Percentiles rank a stretch among this genome's conserved stretches.
phyloP scores from a whole-genome alignment of 2,329 filamentous ascomycete genomes.

The Fonsecaea monophora region DNA sequence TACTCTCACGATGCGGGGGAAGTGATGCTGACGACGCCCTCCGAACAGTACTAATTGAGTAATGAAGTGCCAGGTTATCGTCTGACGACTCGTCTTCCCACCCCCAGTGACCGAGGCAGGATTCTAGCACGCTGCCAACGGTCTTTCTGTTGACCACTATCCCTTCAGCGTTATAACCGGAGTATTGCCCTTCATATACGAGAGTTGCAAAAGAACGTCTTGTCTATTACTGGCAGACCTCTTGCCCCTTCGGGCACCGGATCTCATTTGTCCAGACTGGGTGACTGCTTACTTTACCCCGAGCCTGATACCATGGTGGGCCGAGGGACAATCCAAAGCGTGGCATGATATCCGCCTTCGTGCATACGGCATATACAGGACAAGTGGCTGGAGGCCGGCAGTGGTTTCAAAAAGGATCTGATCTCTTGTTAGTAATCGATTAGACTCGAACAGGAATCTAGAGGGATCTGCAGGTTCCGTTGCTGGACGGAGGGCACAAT shows the following conservation, averaged over 20 bases:
- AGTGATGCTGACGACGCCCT: background rate
- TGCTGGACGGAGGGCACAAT: background rate
- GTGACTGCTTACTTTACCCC: background rate
- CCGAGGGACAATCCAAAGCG: background rate
- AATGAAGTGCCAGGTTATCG: background rate
- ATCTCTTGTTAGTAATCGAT: slow-evolving; percentile 2
- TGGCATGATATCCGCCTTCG: background rate
- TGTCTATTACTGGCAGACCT: background rate
- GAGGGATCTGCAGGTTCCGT: slow-evolving; percentile 1
- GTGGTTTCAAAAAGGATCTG: background rate
- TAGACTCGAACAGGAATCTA: slow-evolving; percentile 3
- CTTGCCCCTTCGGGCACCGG: background rate
- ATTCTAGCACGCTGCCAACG: background rate
- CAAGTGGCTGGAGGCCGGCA: background rate
- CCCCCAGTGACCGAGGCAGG: background rate
- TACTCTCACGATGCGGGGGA: background rate
- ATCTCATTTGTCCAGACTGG: background rate
- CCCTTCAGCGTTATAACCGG: background rate
- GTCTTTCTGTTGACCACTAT: background rate
- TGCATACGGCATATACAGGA: background rate
- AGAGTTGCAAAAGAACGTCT: background rate
- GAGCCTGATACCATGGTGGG: background rate
- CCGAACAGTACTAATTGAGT: background rate
- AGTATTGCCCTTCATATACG: background rate
- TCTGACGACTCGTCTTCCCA: background rate